These are phyloP conservation scores for Xerocomellus chrysenteron DNA, from an alignment of 768 basidiomycete species.

Conservation along the genomic window DNA sequence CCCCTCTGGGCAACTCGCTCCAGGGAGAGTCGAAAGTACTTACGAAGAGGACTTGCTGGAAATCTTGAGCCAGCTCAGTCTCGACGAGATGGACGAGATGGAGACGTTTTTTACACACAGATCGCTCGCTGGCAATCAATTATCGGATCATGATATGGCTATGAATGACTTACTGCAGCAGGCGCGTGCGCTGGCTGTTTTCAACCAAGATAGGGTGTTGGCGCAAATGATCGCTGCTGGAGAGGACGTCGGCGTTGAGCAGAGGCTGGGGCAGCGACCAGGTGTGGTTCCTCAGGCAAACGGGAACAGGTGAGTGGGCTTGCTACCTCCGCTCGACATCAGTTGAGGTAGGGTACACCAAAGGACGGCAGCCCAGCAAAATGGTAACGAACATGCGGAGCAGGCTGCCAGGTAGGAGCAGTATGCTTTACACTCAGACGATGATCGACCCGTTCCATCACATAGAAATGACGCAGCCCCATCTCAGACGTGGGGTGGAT, in stretches of 20 bases:
- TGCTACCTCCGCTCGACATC: background rate
- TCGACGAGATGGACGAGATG: slow-evolving; percentile 21
- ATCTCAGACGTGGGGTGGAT: slow-evolving; percentile 18
- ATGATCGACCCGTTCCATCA: background rate
- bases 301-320: background rate
- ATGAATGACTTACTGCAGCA: slow-evolving; percentile 28
- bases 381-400: background rate
- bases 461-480: background rate
- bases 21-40: slow-evolving; percentile 18
- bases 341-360: background rate
- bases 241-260: background rate
- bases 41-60: slow-evolving; percentile 27
- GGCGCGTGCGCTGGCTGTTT: slow-evolving; percentile 11
- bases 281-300: background rate
- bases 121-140: background rate
- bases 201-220: slow-evolving; percentile 23
- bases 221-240: slow-evolving; percentile 19
- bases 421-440: background rate
- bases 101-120: slow-evolving; percentile 8
- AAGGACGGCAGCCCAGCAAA: slow-evolving; percentile 6
- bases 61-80: slow-evolving; percentile 20
- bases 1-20: background rate
- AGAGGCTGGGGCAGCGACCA: background rate
- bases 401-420: slow-evolving; percentile 11
- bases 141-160: slow-evolving; percentile 27